Evolutionary conservation across 1,284 basidiomycete species (phyloP).

Genomic region (Papiliotrema flavescens): DNA sequence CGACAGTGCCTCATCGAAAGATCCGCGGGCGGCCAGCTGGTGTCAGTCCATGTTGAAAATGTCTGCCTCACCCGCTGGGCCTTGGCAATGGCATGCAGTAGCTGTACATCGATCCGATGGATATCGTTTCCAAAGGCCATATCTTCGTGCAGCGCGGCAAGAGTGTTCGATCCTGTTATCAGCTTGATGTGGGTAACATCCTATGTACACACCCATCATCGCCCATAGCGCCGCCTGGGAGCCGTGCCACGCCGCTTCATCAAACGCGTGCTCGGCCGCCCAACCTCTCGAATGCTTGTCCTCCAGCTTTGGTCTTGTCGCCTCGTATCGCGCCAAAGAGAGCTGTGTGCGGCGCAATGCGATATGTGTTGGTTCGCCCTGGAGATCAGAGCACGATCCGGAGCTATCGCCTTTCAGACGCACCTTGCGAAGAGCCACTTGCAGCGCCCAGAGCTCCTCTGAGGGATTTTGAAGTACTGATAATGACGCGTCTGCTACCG

Average conservation of each 20-base stretch:
- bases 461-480: constrained; percentile 23
- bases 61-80: constrained; percentile 29
- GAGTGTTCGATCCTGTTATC: constrained; percentile 23
- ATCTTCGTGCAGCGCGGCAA: constrained; percentile 39
- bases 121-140: constrained; percentile 17
- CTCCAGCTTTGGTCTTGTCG: neutral
- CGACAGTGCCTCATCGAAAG: constrained; percentile 30
- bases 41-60: constrained; percentile 7
- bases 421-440: neutral
- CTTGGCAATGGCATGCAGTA: constrained; percentile 23
- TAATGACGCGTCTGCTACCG: constrained; percentile 19
- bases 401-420: neutral
- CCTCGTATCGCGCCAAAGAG: constrained; percentile 22
- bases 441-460: constrained; percentile 42
- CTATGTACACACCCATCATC: constrained; percentile 24
- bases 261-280: constrained; percentile 18
- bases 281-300: constrained; percentile 12
- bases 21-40: constrained; percentile 20
- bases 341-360: constrained; percentile 37
- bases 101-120: constrained; percentile 13
- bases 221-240: constrained; percentile 37
- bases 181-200: neutral
- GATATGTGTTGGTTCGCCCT: constrained; percentile 44
- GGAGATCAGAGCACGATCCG: neutral
- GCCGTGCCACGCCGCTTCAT: constrained; percentile 35